A percentile compares a stretch with the other conserved stretches of the same genome.
phyloP scores from a whole-genome alignment of 2,329 filamentous ascomycete species.

The Colletotrichum noveboracense region DNA sequence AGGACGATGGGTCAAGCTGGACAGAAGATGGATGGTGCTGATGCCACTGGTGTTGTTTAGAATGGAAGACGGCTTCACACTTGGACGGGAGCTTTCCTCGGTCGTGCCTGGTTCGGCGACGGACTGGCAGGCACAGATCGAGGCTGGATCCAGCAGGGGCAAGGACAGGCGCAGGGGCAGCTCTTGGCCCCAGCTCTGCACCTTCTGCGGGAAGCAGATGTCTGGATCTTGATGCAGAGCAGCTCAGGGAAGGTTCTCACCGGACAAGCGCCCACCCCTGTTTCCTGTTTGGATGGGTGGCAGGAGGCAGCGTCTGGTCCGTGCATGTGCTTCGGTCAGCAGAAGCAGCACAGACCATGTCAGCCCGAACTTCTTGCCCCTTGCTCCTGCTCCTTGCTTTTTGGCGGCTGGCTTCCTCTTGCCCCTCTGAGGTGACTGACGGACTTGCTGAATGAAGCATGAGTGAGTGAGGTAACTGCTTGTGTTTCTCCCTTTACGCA shows the following conservation, averaged over 20 bases:
- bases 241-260: background rate
- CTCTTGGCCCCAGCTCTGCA: background rate
- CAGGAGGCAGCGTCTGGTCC: background rate
- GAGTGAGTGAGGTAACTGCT: background rate
- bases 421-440: background rate
- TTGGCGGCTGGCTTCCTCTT: background rate
- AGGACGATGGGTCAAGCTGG: too few relatives aligned
- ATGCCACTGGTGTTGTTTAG: background rate
- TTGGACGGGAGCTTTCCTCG: background rate
- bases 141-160: background rate
- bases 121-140: background rate
- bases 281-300: background rate
- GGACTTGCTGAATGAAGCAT: background rate
- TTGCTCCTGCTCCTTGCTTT: background rate
- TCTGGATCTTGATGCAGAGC: background rate
- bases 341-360: background rate
- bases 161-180: background rate
- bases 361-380: background rate
- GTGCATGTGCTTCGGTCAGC: background rate
- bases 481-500: background rate
- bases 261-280: background rate
- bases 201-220: background rate
- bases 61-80: background rate
- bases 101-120: background rate
- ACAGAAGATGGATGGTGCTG: background rate